Evolutionary conservation across 1,284 basidiomycete genomes (phyloP), one percentile per base, ranked within the genome.

Genomic region (Trametes pubescens): DNA sequence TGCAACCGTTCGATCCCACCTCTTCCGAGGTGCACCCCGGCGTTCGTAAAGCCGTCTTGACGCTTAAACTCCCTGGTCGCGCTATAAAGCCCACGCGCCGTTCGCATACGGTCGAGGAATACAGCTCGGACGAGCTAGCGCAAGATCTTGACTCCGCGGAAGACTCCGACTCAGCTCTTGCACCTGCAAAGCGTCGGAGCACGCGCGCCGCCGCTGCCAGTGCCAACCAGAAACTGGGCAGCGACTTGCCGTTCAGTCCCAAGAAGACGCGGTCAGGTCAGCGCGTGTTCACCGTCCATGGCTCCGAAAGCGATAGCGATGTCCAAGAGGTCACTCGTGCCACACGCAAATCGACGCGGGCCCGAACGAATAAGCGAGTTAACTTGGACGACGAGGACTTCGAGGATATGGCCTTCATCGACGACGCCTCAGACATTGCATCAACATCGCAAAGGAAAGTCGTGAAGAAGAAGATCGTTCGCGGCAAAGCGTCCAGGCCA

Each of bases 1-100:
- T 89, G 29, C 74, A 73, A 0, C 71, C 74, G 0, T 92, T 93
- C 72, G 84, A 91, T 70, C 89, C 90, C n/a, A 81, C 82, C 29
- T 84, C 84, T 2, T 65, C 73, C 21, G 81, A 85, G 64, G 80
- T 93, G 6, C 87, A 91, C 69, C 85, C 86, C n/a, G 72, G 79
- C 22, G 86, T 85, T 61, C 87, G 89, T 59, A 79, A 76, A 66
- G 65, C 78, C 32, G 75, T 71, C 46, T 60, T 80, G 47, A 77
- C 69, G 18, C 48, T 79, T 43, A 69, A 64, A 52, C 62, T 65
- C 48, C 63, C 62, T 13, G 44, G 47, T 14, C 14, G 18, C 52
- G 32, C 38, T 2, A 26, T 56, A 26, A 65, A 38, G 34, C 10
- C 65, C 35, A 51, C 63, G 35, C 62, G 53, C 34, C 65, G 59